phyloP scores from a whole-genome alignment of 1,284 basidiomycete genomes.

The Kalmanozyma brasiliensis region DNA sequence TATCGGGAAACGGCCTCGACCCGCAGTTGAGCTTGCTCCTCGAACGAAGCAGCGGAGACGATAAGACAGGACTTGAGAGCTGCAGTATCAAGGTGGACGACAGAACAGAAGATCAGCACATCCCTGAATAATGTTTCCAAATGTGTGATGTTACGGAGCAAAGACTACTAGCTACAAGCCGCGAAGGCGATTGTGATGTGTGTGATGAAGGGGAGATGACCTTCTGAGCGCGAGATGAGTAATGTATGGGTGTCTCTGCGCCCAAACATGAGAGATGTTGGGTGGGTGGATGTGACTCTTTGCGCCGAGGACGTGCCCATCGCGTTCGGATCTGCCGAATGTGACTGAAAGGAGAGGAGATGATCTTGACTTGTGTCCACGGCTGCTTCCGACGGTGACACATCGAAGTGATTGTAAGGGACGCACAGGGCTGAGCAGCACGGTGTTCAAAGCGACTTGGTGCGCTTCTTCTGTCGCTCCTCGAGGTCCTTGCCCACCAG shows the following conservation, averaged over 20 bases:
- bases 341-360: not conserved
- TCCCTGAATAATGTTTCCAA: too few species aligned
- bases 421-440: not conserved
- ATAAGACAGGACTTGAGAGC: too few species aligned
- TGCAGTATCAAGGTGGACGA: too few species aligned
- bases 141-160: conserved; percentile 5
- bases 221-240: not conserved
- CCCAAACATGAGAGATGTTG: too few species aligned
- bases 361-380: not conserved
- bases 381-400: not conserved
- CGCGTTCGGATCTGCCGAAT: not conserved
- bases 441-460: conserved; percentile 23
- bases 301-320: not conserved
- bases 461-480: conserved; percentile 45
- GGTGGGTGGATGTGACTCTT: not conserved
- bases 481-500: conserved; percentile 63
- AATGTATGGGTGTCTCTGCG: too few species aligned
- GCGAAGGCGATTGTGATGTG: not conserved
- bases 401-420: not conserved
- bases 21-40: too few species aligned
- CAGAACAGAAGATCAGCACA: too few species aligned
- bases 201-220: not conserved
- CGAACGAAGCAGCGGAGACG: too few species aligned
- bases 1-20: not conserved
- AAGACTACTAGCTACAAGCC: conserved; percentile 18